A percentile compares a stretch with the other conserved stretches of the same genome.
Evolutionary conservation across 768 basidiomycete genomes (phyloP).

Genomic region (Psilocybe cubensis): DNA sequence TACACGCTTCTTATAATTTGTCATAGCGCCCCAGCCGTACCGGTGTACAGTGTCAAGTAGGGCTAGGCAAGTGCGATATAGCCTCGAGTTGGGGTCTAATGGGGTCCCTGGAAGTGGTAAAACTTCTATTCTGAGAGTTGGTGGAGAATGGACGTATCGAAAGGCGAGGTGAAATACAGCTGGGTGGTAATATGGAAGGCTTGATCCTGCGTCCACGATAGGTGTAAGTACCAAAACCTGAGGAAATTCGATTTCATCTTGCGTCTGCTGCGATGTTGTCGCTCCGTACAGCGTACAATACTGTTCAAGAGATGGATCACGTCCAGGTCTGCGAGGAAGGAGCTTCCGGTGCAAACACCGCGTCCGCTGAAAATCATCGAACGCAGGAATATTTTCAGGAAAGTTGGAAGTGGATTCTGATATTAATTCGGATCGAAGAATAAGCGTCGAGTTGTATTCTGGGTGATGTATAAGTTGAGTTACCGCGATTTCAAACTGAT

Average conservation of each 20-base stretch:
- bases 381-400: constrained; percentile 34
- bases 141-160: constrained; percentile 53
- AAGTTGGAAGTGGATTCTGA: constrained; percentile 39
- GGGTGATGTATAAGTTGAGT: constrained; percentile 84
- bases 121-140: constrained; percentile 59
- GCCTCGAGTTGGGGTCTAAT: constrained; percentile 57
- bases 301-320: constrained; percentile 78
- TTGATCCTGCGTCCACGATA: constrained; percentile 42
- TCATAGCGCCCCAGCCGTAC: constrained; percentile 86
- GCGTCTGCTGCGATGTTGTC: constrained; percentile 2
- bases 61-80: constrained; percentile 81
- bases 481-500: constrained; percentile 73
- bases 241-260: constrained; percentile 5
- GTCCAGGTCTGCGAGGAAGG: constrained; percentile 76
- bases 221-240: constrained; percentile 62
- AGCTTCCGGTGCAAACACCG: constrained; percentile 67
- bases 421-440: constrained; percentile 80
- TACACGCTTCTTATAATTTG: constrained; percentile 86
- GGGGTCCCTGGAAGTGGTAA: constrained; percentile 53
- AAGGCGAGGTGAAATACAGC: constrained; percentile 80
- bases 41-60: constrained; percentile 84
- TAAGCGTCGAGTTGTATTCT: constrained; percentile 91
- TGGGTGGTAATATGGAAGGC: constrained; percentile 91
- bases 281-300: constrained; percentile 72
- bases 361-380: constrained; percentile 42